These are phyloP conservation scores for Podaxis sp. DNA, from an alignment of 768 basidiomycete genomes.

Conservation along the genomic window DNA sequence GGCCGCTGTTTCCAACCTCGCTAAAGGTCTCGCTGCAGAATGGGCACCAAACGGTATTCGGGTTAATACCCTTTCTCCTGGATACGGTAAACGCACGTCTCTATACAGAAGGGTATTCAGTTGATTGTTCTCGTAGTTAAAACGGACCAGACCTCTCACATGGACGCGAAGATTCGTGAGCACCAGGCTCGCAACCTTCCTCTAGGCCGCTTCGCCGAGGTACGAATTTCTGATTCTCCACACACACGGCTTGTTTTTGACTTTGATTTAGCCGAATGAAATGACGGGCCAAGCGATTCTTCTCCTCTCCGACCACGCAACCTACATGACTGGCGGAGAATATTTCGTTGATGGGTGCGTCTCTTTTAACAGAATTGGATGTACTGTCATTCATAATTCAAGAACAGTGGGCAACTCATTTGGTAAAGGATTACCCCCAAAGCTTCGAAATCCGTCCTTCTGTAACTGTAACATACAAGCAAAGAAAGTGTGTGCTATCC, in stretches of 20 bases:
- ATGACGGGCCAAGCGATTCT: constrained; percentile 52
- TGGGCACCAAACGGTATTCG: constrained; percentile 52
- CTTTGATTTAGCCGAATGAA: constrained; percentile 42
- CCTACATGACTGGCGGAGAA: constrained; percentile 57
- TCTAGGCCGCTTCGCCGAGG: constrained; percentile 54
- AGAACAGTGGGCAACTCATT: constrained; percentile 18
- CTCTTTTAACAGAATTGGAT: background rate
- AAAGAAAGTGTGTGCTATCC: background rate
- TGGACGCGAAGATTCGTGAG: constrained; percentile 45
- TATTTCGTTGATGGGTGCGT: constrained; percentile 54
- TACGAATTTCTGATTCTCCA: constrained; percentile 12
- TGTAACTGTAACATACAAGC: background rate
- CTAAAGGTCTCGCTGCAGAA: constrained; percentile 57
- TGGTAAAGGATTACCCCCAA: constrained; percentile 16
- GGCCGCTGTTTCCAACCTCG: constrained; percentile 55
- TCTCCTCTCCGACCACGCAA: constrained; percentile 45
- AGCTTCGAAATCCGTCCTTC: background rate
- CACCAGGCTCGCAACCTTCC: constrained; percentile 49
- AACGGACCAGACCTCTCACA: constrained; percentile 53
- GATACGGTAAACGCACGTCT: constrained; percentile 38
- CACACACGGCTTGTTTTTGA: background rate
- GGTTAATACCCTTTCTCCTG: constrained; percentile 60
- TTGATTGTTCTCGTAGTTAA: constrained; percentile 31
- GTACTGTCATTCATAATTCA: background rate
- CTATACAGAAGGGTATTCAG: background rate